Conservation (phyloP, 83 land plant species). For the Picea engelmannii region DNA sequence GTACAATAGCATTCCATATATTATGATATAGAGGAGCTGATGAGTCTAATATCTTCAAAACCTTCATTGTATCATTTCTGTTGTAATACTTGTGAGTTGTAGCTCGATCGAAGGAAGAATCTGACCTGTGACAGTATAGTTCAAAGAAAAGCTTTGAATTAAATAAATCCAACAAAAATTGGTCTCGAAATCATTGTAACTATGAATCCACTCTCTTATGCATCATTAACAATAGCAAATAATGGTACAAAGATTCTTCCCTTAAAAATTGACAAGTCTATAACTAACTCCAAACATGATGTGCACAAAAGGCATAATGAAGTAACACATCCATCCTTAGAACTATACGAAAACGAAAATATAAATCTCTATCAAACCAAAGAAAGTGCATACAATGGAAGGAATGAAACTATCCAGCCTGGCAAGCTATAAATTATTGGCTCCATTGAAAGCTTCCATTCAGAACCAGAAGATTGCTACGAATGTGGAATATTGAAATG, state of each 20-base stretch:
- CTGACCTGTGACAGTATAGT: slow-evolving; percentile 38
- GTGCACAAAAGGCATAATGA: not conserved
- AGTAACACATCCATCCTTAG: not conserved
- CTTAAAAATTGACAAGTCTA: too few relatives aligned
- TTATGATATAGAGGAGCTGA: slow-evolving; percentile 21
- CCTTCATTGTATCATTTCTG: slow-evolving; percentile 39
- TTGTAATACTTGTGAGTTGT: slow-evolving; percentile 36
- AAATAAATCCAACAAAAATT: not conserved
- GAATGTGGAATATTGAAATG: not conserved
- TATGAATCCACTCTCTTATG: not conserved
- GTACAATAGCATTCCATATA: slow-evolving; percentile 32
- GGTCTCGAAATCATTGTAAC: not conserved
- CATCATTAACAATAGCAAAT: not conserved
- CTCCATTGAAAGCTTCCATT: slow-evolving; percentile 1
- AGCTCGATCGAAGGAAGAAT: slow-evolving; percentile 28
- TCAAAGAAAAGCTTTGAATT: too few relatives aligned
- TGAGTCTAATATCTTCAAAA: slow-evolving; percentile 46
- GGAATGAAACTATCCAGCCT: not conserved
- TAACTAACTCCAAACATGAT: not conserved
- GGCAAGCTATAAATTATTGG: not conserved
- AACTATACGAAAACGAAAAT: not conserved
- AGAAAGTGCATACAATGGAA: not conserved
- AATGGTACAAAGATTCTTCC: not conserved
- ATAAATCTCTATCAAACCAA: not conserved
- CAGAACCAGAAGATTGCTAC: not conserved